phyloP scores from a whole-genome alignment of 768 basidiomycete genomes.

The Auriscalpium orientale region DNA sequence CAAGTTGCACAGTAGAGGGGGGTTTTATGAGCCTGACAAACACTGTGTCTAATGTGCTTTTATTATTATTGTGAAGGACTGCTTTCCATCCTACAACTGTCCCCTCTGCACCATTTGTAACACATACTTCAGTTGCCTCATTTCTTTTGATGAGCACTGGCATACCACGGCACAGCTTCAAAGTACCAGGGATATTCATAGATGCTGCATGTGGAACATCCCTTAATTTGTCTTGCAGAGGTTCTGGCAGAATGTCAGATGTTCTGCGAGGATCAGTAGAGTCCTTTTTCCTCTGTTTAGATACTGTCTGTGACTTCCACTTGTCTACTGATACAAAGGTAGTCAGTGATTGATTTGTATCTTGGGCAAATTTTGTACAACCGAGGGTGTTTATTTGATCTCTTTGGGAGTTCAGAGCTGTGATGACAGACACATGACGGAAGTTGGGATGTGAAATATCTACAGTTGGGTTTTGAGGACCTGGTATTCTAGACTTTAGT shows the following conservation, averaged over 20 bases:
- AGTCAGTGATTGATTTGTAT: constrained; percentile 19
- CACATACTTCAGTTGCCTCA: constrained; percentile 19
- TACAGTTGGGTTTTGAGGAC: constrained; percentile 2
- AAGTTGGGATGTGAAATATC: constrained; percentile 18
- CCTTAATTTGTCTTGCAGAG: constrained; percentile 17
- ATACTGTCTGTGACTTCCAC: neutral
- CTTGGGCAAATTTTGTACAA: constrained; percentile 23
- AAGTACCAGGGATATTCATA: constrained; percentile 13
- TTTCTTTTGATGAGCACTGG: constrained; percentile 18
- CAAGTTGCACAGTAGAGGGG: constrained; percentile 2
- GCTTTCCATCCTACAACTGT: constrained; percentile 11
- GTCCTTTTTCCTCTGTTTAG: neutral
- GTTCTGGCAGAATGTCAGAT: neutral
- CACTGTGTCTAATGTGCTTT: constrained; percentile 1
- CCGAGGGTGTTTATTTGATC: constrained; percentile 31
- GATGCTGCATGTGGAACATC: constrained; percentile 10
- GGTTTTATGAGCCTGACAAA: constrained; percentile 12
- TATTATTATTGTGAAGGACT: neutral
- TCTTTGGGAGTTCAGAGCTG: constrained; percentile 28
- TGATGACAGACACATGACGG: constrained; percentile 31
- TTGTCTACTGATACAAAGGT: constrained; percentile 21
- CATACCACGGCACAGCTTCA: constrained; percentile 17
- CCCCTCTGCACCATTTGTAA: constrained; percentile 19
- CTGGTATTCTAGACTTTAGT: constrained; percentile 20
- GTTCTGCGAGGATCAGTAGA: neutral